Conservation (phyloP, 2,329 filamentous ascomycete species). For the Aspergillus japonicus region DNA sequence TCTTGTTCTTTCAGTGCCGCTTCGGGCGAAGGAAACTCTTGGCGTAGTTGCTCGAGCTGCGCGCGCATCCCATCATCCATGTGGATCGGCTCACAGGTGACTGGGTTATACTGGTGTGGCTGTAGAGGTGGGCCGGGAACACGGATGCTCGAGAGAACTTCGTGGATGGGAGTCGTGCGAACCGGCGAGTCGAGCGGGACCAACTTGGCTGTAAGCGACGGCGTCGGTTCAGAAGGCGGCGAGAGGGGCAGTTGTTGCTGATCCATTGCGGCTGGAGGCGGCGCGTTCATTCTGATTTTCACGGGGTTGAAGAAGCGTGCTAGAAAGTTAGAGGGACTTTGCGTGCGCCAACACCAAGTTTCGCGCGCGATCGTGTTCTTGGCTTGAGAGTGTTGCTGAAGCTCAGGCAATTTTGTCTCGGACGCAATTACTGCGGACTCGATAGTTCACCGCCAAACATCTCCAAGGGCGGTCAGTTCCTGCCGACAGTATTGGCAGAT, state of each 20-base stretch:
- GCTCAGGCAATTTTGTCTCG: conserved; percentile 1
- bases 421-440: background rate
- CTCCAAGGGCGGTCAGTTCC: background rate
- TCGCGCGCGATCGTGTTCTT: background rate
- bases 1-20: conserved; percentile 40
- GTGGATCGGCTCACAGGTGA: conserved; percentile 39
- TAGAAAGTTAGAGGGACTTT: background rate
- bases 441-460: conserved; percentile 1
- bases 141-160: conserved; percentile 39
- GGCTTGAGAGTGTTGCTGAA: background rate
- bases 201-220: conserved; percentile 16
- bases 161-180: conserved; percentile 42
- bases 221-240: conserved; percentile 34
- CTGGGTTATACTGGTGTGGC: conserved; percentile 38
- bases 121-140: conserved; percentile 37
- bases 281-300: background rate
- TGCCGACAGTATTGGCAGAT: conserved; percentile 2
- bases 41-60: conserved; percentile 36
- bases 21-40: conserved; percentile 37
- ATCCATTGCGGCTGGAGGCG: conserved; percentile 23
- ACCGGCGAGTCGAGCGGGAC: conserved; percentile 37
- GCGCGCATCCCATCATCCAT: conserved; percentile 24
- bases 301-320: background rate
- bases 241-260: conserved; percentile 30
- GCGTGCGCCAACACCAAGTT: background rate